Evolutionary conservation across 495 filamentous ascomycete species (phyloP).

Genomic region (Podospora pseudocomata): DNA sequence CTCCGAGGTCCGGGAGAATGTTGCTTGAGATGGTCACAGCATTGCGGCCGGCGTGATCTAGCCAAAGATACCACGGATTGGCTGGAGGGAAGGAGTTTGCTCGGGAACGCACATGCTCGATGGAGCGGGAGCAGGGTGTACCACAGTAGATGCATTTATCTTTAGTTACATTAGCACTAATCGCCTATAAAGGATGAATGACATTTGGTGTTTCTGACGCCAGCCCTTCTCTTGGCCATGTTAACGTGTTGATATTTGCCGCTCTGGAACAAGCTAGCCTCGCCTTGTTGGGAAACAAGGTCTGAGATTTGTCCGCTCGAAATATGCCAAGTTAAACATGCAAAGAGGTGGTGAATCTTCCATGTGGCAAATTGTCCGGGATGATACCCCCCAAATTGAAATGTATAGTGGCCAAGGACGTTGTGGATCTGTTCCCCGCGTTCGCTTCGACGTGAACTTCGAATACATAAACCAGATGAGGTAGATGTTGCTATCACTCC

Average conservation of each 20-base stretch:
- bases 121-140: background rate
- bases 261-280: background rate
- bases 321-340: background rate
- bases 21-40: background rate
- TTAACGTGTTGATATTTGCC: background rate
- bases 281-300: background rate
- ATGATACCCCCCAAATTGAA: constrained; percentile 12
- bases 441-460: background rate
- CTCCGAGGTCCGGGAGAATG: constrained; percentile 17
- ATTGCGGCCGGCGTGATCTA: background rate
- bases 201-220: background rate
- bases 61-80: background rate
- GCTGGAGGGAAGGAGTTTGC: background rate
- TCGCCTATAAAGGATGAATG: background rate
- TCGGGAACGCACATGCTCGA: background rate
- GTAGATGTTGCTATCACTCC: background rate
- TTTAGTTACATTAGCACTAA: background rate
- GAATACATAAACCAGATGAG: background rate
- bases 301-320: background rate
- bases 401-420: constrained; percentile 11
- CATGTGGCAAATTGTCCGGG: constrained; percentile 14
- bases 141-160: no score
- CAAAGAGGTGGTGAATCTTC: background rate
- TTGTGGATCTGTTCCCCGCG: background rate
- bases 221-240: background rate